These are phyloP conservation scores for Ramichloridium luteum DNA, from an alignment of 2,329 filamentous ascomycete species.

Conservation along the genomic window DNA sequence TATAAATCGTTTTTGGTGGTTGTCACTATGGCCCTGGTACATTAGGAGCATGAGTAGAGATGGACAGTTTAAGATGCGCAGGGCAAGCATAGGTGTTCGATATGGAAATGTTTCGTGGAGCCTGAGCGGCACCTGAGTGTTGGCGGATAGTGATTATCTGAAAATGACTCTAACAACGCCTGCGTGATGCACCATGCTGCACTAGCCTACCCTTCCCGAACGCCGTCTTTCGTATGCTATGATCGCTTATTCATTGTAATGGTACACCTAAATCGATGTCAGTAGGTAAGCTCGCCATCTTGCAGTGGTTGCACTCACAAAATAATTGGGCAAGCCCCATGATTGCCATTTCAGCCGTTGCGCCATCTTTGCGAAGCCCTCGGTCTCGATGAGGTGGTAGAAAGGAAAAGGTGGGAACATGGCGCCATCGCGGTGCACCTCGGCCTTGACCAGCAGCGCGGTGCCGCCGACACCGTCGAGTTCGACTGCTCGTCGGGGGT, in stretches of 20 bases:
- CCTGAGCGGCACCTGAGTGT: too few relatives aligned
- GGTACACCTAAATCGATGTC: slow-evolving; percentile 12
- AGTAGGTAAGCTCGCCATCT: background rate
- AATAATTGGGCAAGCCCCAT: slow-evolving; percentile 90
- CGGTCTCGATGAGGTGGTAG: slow-evolving; percentile 93
- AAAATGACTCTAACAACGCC: too few relatives aligned
- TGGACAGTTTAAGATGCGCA: too few relatives aligned
- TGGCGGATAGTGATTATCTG: too few relatives aligned
- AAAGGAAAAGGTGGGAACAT: slow-evolving; percentile 98
- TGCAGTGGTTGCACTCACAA: slow-evolving; percentile 49
- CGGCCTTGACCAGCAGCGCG: slow-evolving; percentile 83
- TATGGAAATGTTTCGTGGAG: too few relatives aligned
- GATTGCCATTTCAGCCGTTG: slow-evolving; percentile 73
- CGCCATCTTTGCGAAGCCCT: slow-evolving; percentile 97
- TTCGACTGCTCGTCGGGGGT: slow-evolving; percentile 36
- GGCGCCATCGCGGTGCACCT: slow-evolving; percentile 91
- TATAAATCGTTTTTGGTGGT: too few relatives aligned
- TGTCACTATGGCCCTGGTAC: too few relatives aligned
- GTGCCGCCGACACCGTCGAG: slow-evolving; percentile 92
- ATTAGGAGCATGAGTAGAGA: too few relatives aligned
- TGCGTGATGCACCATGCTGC: too few relatives aligned
- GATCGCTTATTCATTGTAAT: slow-evolving; percentile 15
- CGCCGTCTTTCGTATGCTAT: too few relatives aligned
- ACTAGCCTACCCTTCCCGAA: too few relatives aligned
- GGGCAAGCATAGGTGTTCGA: too few relatives aligned